Evolutionary conservation across 768 basidiomycete genomes (phyloP).

Genomic region (Suillus spraguei): DNA sequence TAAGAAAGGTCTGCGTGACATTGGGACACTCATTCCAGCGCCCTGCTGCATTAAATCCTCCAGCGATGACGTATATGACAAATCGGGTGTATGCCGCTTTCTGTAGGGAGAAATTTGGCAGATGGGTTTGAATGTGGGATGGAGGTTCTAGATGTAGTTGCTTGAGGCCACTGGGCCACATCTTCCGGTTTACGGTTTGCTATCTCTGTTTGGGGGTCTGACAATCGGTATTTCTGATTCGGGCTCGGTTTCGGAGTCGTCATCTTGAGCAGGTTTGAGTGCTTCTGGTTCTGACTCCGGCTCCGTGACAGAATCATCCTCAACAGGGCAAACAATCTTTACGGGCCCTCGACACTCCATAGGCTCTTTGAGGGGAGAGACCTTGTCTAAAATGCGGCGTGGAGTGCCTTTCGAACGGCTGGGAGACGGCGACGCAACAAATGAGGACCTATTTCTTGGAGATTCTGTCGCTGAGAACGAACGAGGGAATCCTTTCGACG

Average conservation of each 20-base stretch:
- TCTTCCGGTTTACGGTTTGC: slow-evolving; percentile 9
- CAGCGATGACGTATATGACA: slow-evolving; percentile 6
- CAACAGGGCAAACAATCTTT: slow-evolving; percentile 10
- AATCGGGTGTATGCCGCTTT: slow-evolving; percentile 12
- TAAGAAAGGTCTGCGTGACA: slow-evolving; percentile 6
- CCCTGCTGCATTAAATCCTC: slow-evolving; percentile 17
- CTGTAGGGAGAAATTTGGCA: slow-evolving; percentile 23
- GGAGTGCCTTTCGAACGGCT: slow-evolving; percentile 10
- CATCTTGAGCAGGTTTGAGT: slow-evolving; percentile 11
- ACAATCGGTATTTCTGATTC: slow-evolving; percentile 32
- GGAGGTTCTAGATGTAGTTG: neutral
- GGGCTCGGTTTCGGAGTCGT: slow-evolving; percentile 35
- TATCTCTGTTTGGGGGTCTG: slow-evolving; percentile 17
- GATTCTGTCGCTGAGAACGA: slow-evolving; percentile 11
- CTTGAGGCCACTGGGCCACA: slow-evolving; percentile 4
- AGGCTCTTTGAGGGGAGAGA: slow-evolving; percentile 1
- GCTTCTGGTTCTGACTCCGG: slow-evolving; percentile 28
- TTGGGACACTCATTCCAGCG: slow-evolving; percentile 11
- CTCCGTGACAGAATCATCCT: slow-evolving; percentile 34
- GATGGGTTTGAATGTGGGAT: neutral
- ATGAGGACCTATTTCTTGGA: slow-evolving; percentile 1
- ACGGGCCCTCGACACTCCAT: slow-evolving; percentile 9
- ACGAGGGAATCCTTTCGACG: slow-evolving; percentile 1
- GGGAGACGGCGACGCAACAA: neutral
- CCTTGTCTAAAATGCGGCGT: slow-evolving; percentile 3